Conservation (phyloP, 306 rosid genomes). For the Medicago lupulina region DNA sequence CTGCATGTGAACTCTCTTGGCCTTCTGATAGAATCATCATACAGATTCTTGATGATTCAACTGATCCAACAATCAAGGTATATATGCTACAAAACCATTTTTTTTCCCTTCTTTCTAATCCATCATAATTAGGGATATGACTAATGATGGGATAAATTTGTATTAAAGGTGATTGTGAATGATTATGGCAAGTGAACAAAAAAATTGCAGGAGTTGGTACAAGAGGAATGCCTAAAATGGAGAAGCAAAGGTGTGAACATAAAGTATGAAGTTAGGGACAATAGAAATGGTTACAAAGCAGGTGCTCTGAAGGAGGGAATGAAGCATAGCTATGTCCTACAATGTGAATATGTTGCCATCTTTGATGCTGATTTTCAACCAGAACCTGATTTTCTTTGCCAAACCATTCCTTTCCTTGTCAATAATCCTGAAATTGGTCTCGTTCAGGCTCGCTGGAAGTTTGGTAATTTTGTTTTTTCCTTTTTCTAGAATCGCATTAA, state of each 20-base stretch:
- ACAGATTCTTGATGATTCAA: slow-evolving; percentile 90
- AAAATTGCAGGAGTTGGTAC: slow-evolving; percentile 67
- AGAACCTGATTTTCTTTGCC: slow-evolving; percentile 72
- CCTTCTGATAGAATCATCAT: slow-evolving; percentile 81
- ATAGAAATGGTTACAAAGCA: slow-evolving; percentile 83
- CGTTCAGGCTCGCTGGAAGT: slow-evolving; percentile 89
- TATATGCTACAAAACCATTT: background rate
- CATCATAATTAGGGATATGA: no score
- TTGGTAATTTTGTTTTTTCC: slow-evolving; percentile 53
- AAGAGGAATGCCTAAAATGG: slow-evolving; percentile 83
- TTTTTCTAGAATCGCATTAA: background rate
- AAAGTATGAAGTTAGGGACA: slow-evolving; percentile 79
- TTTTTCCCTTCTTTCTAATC: no score
- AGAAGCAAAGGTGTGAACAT: slow-evolving; percentile 76
- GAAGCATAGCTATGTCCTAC: slow-evolving; percentile 66
- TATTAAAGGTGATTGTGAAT: background rate
- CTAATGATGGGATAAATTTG: no score
- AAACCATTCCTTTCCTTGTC: slow-evolving; percentile 72
- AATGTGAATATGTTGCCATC: slow-evolving; percentile 76
- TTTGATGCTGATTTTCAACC: slow-evolving; percentile 96
- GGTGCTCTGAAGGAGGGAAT: slow-evolving; percentile 88
- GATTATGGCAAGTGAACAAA: background rate
- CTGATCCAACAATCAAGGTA: slow-evolving; percentile 78
- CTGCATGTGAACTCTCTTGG: slow-evolving; percentile 93
- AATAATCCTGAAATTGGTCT: slow-evolving; percentile 73